A percentile compares a stretch with the other conserved stretches of the same genome.
phyloP scores from a whole-genome alignment of 345 rosid genomes.

The Nephelium lappaceum region DNA sequence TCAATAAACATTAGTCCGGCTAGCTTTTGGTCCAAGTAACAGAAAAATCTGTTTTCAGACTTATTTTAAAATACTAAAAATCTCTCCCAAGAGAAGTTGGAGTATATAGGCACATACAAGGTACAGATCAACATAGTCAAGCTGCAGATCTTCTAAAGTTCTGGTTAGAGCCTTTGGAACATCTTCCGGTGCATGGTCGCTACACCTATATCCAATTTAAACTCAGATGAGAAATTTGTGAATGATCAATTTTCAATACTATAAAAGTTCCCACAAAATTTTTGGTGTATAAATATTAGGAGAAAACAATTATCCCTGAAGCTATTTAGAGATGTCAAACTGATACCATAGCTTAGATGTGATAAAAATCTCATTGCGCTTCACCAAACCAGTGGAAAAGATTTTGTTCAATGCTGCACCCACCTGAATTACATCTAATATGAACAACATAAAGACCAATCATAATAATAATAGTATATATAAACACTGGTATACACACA shows the following conservation, averaged over 20 bases:
- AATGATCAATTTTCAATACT: neutral
- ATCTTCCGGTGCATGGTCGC: slow-evolving; percentile 57
- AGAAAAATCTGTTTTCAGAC: neutral
- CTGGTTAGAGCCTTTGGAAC: slow-evolving; percentile 46
- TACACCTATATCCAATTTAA: slow-evolving; percentile 40
- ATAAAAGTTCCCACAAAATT: too few species aligned
- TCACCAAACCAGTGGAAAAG: slow-evolving; percentile 45
- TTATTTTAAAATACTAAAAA: neutral
- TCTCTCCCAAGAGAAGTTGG: neutral
- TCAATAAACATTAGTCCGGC: neutral
- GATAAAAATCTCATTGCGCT: slow-evolving; percentile 49
- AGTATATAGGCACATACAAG: slow-evolving; percentile 36
- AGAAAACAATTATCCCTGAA: neutral
- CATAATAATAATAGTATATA: neutral
- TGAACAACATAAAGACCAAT: neutral
- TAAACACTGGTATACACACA: neutral
- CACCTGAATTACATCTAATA: slow-evolving; percentile 34
- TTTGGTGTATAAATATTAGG: neutral
- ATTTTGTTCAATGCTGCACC: slow-evolving; percentile 50
- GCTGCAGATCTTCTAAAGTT: slow-evolving; percentile 52
- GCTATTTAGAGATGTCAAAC: neutral
- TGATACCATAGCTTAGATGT: slow-evolving; percentile 58
- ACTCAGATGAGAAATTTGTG: neutral
- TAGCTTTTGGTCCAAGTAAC: neutral
- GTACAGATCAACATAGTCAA: slow-evolving; percentile 55